Evolutionary conservation across 2,329 filamentous ascomycete species (phyloP).

Genomic region (Phoma sp.): DNA sequence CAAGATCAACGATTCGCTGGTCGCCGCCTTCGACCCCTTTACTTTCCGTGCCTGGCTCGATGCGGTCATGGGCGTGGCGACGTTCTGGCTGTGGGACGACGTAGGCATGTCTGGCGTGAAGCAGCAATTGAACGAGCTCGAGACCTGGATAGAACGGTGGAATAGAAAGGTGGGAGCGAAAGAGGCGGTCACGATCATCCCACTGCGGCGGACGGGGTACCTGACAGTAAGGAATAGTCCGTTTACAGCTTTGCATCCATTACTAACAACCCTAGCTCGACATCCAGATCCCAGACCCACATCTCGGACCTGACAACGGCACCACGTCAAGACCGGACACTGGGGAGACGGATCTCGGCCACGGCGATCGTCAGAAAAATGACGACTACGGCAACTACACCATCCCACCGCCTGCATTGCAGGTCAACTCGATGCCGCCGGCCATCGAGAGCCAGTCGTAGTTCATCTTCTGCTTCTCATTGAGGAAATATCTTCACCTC

Average conservation of each 20-base stretch:
- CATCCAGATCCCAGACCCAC: slow-evolving; percentile 81
- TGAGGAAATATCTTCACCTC: too few species aligned
- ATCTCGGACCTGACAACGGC: slow-evolving; percentile 59
- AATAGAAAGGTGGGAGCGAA: slow-evolving; percentile 71
- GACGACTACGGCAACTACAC: slow-evolving; percentile 33
- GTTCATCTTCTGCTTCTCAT: too few species aligned
- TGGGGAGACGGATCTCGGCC: slow-evolving; percentile 31
- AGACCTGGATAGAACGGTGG: slow-evolving; percentile 86
- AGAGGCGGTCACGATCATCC: slow-evolving; percentile 75
- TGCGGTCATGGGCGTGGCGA: slow-evolving; percentile 77
- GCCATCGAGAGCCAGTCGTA: slow-evolving; percentile 30
- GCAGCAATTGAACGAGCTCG: slow-evolving; percentile 71
- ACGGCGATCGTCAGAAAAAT: slow-evolving; percentile 18
- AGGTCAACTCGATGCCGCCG: slow-evolving; percentile 39
- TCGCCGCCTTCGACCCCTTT: slow-evolving; percentile 82
- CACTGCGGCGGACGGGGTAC: slow-evolving; percentile 83
- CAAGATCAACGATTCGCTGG: slow-evolving; percentile 79
- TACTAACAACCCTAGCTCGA: too few species aligned
- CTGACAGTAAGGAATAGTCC: slow-evolving; percentile 82
- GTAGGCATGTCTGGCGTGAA: slow-evolving; percentile 80
- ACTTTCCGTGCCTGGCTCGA: slow-evolving; percentile 80
- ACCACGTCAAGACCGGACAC: slow-evolving; percentile 33
- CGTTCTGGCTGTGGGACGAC: slow-evolving; percentile 96
- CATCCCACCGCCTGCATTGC: slow-evolving; percentile 36
- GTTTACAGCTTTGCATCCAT: too few species aligned